These are phyloP conservation scores for Trifolium repens DNA, from an alignment of 306 rosid species.

Conservation along the genomic window DNA sequence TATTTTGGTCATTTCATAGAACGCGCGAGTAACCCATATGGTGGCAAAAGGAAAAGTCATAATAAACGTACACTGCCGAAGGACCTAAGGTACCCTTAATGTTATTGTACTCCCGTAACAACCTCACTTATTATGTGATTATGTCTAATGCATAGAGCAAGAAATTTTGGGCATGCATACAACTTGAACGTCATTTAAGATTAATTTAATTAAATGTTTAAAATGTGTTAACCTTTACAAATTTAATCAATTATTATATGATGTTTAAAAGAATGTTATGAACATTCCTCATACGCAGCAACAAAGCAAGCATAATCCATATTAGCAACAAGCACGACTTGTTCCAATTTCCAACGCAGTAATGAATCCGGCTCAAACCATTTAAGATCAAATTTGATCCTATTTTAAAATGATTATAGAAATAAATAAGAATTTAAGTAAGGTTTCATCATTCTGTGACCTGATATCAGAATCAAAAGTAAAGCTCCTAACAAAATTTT, in stretches of 20 bases:
- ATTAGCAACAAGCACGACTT: neutral
- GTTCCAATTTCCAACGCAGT: neutral
- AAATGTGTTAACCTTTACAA: neutral
- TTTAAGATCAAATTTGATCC: conserved; percentile 10
- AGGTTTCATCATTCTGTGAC: conserved; percentile 10
- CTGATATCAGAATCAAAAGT: conserved; percentile 2
- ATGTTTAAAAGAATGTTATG: neutral
- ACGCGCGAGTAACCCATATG: no score
- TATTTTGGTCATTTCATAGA: no score
- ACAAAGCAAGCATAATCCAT: neutral
- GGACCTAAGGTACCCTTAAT: no score
- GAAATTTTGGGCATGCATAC: no score
- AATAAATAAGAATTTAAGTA: neutral
- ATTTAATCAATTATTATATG: neutral
- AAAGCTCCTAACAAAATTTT: conserved; percentile 41
- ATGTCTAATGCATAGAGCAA: no score
- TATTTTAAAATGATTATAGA: neutral
- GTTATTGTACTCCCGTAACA: no score
- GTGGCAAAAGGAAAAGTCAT: no score
- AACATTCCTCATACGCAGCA: neutral
- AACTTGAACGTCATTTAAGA: no score
- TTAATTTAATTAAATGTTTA: neutral
- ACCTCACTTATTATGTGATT: no score
- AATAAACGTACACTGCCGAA: no score
- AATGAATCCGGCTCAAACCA: neutral